A percentile compares a stretch with the other conserved stretches of the same genome.
Evolutionary conservation across 345 rosid genomes (phyloP).

Genomic region (Kernera saxatilis): DNA sequence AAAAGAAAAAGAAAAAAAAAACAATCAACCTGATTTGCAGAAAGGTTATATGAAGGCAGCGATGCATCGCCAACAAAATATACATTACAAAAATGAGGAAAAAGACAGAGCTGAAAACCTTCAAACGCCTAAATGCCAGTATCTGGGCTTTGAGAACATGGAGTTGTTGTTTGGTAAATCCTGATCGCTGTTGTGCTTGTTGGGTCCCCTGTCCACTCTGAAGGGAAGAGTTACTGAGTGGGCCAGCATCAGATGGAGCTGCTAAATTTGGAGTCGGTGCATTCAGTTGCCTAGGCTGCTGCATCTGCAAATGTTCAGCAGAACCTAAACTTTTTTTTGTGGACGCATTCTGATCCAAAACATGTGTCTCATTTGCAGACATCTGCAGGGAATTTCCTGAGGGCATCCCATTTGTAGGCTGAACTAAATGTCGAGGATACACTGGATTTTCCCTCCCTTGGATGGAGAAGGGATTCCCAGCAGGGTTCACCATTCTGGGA

Average conservation of each 20-base stretch:
- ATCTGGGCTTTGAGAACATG: slow-evolving; percentile 99
- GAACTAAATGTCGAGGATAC: slow-evolving; percentile 48
- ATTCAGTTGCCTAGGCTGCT: slow-evolving; percentile 57
- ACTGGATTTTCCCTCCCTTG: slow-evolving; percentile 66
- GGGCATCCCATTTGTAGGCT: slow-evolving; percentile 61
- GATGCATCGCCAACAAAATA: slow-evolving; percentile 3
- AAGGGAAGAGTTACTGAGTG: slow-evolving; percentile 33
- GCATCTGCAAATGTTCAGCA: slow-evolving; percentile 58
- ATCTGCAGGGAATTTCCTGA: slow-evolving; percentile 66
- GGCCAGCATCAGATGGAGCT: slow-evolving; percentile 49
- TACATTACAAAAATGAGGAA: background rate
- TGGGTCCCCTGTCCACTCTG: slow-evolving; percentile 56
- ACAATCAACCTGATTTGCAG: background rate
- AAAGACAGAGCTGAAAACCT: slow-evolving; percentile 45
- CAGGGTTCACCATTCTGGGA: slow-evolving; percentile 40
- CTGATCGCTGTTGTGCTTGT: slow-evolving; percentile 47
- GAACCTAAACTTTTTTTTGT: slow-evolving; percentile 43
- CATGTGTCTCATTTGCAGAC: slow-evolving; percentile 47
- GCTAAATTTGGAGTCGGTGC: slow-evolving; percentile 51
- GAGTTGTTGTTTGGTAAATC: slow-evolving; percentile 90
- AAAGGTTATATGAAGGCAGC: background rate
- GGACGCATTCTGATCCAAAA: slow-evolving; percentile 49
- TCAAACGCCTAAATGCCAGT: slow-evolving; percentile 89
- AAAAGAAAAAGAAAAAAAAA: slow-evolving; percentile 10
- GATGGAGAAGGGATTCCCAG: slow-evolving; percentile 52